These are phyloP conservation scores for Salinomyces thailandicus DNA, from an alignment of 2,329 filamentous ascomycete genomes.

Conservation along the genomic window DNA sequence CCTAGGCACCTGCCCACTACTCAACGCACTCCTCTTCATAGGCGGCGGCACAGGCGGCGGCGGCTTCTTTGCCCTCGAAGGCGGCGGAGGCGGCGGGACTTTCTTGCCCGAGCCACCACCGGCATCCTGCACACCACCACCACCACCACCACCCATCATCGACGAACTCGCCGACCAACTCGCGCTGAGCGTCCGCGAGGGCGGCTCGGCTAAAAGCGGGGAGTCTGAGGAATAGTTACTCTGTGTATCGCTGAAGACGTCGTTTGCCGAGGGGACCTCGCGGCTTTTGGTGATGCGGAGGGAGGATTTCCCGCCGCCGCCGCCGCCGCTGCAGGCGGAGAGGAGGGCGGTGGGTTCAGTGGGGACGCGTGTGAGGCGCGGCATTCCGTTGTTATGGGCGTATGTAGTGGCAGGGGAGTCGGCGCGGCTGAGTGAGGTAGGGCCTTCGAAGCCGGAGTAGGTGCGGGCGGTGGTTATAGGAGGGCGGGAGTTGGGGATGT, in stretches of 20 bases:
- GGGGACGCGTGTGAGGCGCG: conserved; percentile 41
- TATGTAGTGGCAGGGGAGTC: conserved; percentile 33
- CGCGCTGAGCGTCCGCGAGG: conserved; percentile 35
- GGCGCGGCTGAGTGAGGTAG: conserved; percentile 29
- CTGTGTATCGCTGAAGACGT: conserved; percentile 45
- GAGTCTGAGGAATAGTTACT: conserved; percentile 37
- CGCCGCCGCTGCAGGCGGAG: no score
- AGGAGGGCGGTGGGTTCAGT: conserved; percentile 45
- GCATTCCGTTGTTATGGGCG: no score
- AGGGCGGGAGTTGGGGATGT: conserved; percentile 39
- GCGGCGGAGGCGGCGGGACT: conserved; percentile 52
- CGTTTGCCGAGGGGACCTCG: conserved; percentile 23
- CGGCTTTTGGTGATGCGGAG: conserved; percentile 31
- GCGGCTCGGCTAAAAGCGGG: conserved; percentile 19
- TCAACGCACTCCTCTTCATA: conserved; percentile 48
- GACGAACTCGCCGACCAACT: conserved; percentile 34
- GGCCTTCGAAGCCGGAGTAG: conserved; percentile 4
- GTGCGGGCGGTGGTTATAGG: conserved; percentile 4
- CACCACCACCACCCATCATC: not conserved
- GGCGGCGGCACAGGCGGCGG: conserved; percentile 54
- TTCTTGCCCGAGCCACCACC: conserved; percentile 42
- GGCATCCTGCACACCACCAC: conserved; percentile 9
- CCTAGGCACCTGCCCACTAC: conserved; percentile 27
- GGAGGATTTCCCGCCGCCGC: conserved; percentile 39
- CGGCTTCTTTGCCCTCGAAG: conserved; percentile 51